Evolutionary conservation across 1,139 yeast genomes (phyloP), one percentile per base, ranked within the genome.

Genomic region (Pichia kudriavzevii): DNA sequence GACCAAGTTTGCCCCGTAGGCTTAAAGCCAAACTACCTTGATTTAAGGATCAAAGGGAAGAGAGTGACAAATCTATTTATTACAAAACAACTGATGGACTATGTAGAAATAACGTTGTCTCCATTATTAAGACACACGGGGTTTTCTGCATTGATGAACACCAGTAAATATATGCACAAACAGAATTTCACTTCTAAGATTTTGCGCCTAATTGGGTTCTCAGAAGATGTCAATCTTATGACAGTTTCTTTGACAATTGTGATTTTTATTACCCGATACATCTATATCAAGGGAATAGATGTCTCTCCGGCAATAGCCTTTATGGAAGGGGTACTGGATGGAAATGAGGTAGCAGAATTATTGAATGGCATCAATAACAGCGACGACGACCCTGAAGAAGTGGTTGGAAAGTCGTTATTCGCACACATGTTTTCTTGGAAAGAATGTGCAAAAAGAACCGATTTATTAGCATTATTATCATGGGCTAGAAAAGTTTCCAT

Each of bases 1-100:
- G 28, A 30, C 10, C 27, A 30, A 11, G 17, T 30, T 7, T 30
- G 28, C 12, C 21, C 20, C 11, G 9, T 15, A 11, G 33, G 33
- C 7, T 10, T 30, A 7, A 30, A 10, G 2, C 22, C 19, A 12
- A 17, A 18, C 7, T 24, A 13, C 11, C 13, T 30, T 4, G 17
- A 30, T 18, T 18, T 19, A 15, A 10, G 12, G 5, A 7, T 8
- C 13, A 14, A 19, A 1, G 19, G 15, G n/a, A 13, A 13, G 4
- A 11, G 5, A 11, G 20, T 30, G 7, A 14, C 24, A 16, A 20
- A 30, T 25, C n/a, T 20, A 3, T 18, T 19, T 13, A 20, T 24
- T 4, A 20, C 26, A 4, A 30, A 25, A 11, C 19, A 30, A 11
- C 12, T 30, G 4, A 14, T 30, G 17, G 28, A 24, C 19, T 13